Evolutionary conservation across 2,329 filamentous ascomycete species (phyloP).

Genomic region (Aspergillus sp.): DNA sequence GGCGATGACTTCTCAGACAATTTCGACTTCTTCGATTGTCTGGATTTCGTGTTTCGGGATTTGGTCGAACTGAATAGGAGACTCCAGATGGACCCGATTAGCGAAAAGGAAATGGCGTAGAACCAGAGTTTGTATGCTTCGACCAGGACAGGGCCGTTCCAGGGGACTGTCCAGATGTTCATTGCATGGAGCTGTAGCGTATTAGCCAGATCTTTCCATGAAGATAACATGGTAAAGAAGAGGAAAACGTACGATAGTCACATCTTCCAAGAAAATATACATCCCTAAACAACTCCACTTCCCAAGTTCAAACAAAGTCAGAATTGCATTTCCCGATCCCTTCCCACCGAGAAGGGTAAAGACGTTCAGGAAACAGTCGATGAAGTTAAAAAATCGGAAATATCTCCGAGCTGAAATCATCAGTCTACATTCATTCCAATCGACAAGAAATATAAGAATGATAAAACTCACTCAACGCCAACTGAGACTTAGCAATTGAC

Average conservation of each 20-base stretch:
- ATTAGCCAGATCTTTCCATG: slow-evolving; percentile 17
- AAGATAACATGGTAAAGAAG: not conserved
- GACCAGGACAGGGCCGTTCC: slow-evolving; percentile 43
- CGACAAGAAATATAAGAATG: slow-evolving; percentile 1
- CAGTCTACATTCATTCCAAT: not conserved
- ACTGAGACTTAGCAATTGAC: slow-evolving; percentile 33
- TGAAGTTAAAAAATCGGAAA: slow-evolving; percentile 63
- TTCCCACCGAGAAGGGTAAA: slow-evolving; percentile 35
- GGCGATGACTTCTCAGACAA: too few species aligned
- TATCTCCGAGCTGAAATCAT: slow-evolving; percentile 48
- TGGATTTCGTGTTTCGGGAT: too few species aligned
- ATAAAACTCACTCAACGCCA: slow-evolving; percentile 37
- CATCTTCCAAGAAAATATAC: slow-evolving; percentile 62
- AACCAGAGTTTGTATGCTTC: slow-evolving; percentile 69
- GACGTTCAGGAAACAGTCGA: slow-evolving; percentile 53
- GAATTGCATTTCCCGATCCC: slow-evolving; percentile 11
- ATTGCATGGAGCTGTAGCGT: slow-evolving; percentile 42
- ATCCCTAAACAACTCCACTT: slow-evolving; percentile 57
- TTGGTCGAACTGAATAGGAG: slow-evolving; percentile 4
- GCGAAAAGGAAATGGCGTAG: slow-evolving; percentile 51
- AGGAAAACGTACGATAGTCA: slow-evolving; percentile 52
- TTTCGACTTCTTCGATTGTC: not conserved
- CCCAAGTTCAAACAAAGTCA: slow-evolving; percentile 48
- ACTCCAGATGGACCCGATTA: slow-evolving; percentile 26
- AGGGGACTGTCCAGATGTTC: slow-evolving; percentile 38